Evolutionary conservation across 768 basidiomycete genomes (phyloP), one percentile per base, ranked within the genome.

Genomic region (Filobasidium wieringae): DNA sequence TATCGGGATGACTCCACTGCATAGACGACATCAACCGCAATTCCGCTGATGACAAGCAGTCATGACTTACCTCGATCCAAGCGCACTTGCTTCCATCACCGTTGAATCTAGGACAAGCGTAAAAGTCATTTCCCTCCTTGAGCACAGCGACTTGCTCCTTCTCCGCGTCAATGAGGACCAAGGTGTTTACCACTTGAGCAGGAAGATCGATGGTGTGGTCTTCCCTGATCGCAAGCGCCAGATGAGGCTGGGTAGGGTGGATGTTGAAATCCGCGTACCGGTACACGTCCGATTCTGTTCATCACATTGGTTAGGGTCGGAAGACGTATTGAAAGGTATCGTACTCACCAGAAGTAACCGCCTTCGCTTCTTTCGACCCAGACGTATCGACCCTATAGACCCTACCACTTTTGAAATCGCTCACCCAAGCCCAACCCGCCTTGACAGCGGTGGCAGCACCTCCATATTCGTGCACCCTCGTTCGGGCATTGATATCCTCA

Each of bases 401-500:
- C 11, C 81, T 74, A 1, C 79, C 78, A 68, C 83, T 81, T 12
- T 53, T 54, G 30, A 77, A 71, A 67, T 83, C 75, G 3, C 83
- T 83, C 68, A 85, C 87, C 71, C 82, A 82, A 7, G 80, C 71
- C 11, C 75, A 70, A 7, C 77, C 78, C 37, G 75, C 75, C 57
- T 79, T 72, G 0, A 80, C 81, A 19, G 79, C 76, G 1, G 81
- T 81, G 1, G 82, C 74, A 1, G 78, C 80, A 12, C 86, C 86
- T 0, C 86, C 85, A 53, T 86, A 86, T 68, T 86, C 85, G 26
- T 85, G 80, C 2, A 86, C 84, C 15, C 77, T 68, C 0, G 63
- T 54, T 2, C 66, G 36, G 14, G 45, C 55, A 40, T 56, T 55
- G 43, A 8, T 29, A 22, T 17, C 9, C 8, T 24, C 30, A 24